phyloP scores from a whole-genome alignment of 2,329 filamentous ascomycete species.

The Aspergillus pseudoterreus region DNA sequence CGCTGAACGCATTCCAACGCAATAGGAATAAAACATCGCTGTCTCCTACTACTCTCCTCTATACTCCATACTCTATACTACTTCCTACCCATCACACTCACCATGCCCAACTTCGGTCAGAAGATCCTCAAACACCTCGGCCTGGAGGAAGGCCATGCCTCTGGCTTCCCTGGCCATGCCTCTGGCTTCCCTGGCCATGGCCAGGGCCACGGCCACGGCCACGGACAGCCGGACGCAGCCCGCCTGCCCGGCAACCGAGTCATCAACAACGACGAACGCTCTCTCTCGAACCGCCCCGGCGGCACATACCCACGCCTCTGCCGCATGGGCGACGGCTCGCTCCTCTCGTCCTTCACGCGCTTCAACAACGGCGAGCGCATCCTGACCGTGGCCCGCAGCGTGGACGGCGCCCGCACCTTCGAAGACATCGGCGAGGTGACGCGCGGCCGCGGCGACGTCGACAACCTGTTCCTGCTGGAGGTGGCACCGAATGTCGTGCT shows the following conservation, averaged over 20 bases:
- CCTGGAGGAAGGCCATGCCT: conserved; percentile 5
- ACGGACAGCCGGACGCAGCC: not conserved
- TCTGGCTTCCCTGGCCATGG: conserved; percentile 7
- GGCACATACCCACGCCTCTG: conserved; percentile 50
- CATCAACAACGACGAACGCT: conserved; percentile 32
- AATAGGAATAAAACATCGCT: not conserved
- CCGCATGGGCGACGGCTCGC: conserved; percentile 42
- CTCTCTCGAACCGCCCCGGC: conserved; percentile 31
- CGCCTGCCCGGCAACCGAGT: conserved; percentile 19
- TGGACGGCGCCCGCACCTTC: conserved; percentile 43
- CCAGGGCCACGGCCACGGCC: conserved; percentile 4
- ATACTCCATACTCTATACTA: not conserved
- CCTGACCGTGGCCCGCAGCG: conserved; percentile 44
- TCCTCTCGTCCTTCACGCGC: conserved; percentile 47
- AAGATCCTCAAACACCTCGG: conserved; percentile 30
- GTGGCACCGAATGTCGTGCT: conserved; percentile 35
- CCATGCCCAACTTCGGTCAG: conserved; percentile 28
- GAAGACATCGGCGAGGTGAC: conserved; percentile 42
- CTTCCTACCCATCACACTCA: not conserved
- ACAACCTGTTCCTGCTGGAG: conserved; percentile 48
- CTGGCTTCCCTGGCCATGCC: conserved; percentile 5
- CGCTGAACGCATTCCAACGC: not conserved
- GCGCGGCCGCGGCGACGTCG: conserved; percentile 43
- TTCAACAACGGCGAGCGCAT: conserved; percentile 36
- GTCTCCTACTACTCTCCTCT: not conserved